phyloP scores from a whole-genome alignment of 257 asterid genomes.

The Vinca minor region DNA sequence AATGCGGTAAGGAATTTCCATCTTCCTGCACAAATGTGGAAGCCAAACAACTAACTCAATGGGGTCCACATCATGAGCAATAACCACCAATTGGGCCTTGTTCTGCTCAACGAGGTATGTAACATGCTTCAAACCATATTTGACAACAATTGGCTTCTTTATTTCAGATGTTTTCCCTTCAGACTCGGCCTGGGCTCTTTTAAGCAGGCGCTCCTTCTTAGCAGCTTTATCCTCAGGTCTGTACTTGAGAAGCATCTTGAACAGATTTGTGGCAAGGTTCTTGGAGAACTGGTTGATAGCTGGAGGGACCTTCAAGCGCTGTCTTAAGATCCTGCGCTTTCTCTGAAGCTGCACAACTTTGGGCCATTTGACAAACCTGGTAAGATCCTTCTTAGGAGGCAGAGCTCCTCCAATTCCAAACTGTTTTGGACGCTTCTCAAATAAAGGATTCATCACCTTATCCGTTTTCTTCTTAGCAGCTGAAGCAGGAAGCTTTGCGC shows the following conservation, averaged over 20 bases:
- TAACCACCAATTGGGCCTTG: slow-evolving; percentile 43
- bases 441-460: slow-evolving; percentile 36
- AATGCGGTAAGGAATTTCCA: too few relatives aligned
- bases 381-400: slow-evolving; percentile 35
- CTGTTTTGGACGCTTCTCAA: slow-evolving; percentile 38
- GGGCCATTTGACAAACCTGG: slow-evolving; percentile 36
- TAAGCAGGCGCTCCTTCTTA: slow-evolving; percentile 35
- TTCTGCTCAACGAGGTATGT: slow-evolving; percentile 44
- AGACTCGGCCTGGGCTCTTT: slow-evolving; percentile 42
- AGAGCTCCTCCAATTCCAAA: slow-evolving; percentile 39
- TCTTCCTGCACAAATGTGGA: too few relatives aligned
- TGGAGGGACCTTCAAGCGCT: too few relatives aligned
- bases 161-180: slow-evolving; percentile 36
- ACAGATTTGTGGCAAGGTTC: too few relatives aligned
- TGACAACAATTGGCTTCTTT: slow-evolving; percentile 41
- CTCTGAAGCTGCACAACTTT: slow-evolving; percentile 26
- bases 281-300: too few relatives aligned
- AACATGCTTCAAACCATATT: slow-evolving; percentile 40
- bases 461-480: slow-evolving; percentile 23
- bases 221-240: slow-evolving; percentile 43
- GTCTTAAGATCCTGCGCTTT: slow-evolving; percentile 39
- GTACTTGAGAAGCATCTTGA: too few relatives aligned
- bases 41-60: slow-evolving; percentile 38
- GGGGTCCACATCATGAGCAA: slow-evolving; percentile 45
- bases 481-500: slow-evolving; percentile 14